Base-by-base conservation (phyloP, 83 land plant species). In the Picea abies region DNA sequence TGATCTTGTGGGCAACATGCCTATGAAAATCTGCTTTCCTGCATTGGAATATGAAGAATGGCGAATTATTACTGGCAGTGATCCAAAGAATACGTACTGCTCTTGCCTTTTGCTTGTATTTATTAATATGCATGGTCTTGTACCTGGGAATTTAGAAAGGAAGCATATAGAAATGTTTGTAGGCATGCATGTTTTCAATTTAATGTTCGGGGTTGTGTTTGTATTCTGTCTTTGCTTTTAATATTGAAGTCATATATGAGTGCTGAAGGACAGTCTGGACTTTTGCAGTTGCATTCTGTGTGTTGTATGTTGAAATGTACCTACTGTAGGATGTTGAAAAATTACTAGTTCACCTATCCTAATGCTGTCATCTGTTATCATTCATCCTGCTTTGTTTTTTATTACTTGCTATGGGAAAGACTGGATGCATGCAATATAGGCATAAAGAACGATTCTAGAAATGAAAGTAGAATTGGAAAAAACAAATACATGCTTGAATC, bases 41-140 rank as follows among this genome's bases (percentile, higher is more conserved):
- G 88, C 88, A 37, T 41, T 86, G 37, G 88, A 86, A 52, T 69
- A 83, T 63, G 88, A 86, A 26, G 88, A 86, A 26, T 86, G 88
- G 88, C 86, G 86, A 39, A 86, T 86, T 56, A 83, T 84, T 22
- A 86, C 88, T 19, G 88, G 88, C 58, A 86, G 88, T 79, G 88
- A 86, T 75, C 88, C 88, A 20, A 86, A 86, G 73, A 86, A 86
- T 14, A 86, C 88, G 88, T 86, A 79, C 60, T 75, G 3, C 60
- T 83, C 78, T 63, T 60, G 70, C n/a, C 56, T 71, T 83, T 79
- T 65, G 11, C 41, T 22, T 56, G 5, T 66, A 47, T 72, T 44
- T n/a, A 15, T 39, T 9, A n/a, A 35, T 73, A 41, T 73, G 56
- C 58, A 44, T 44, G 25, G 12, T 19, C 12, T 29, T 29, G 32